Evolutionary conservation across 257 asterid genomes (phyloP), one percentile per base, ranked within the genome.

Genomic region (Jaltomata sinuosa): DNA sequence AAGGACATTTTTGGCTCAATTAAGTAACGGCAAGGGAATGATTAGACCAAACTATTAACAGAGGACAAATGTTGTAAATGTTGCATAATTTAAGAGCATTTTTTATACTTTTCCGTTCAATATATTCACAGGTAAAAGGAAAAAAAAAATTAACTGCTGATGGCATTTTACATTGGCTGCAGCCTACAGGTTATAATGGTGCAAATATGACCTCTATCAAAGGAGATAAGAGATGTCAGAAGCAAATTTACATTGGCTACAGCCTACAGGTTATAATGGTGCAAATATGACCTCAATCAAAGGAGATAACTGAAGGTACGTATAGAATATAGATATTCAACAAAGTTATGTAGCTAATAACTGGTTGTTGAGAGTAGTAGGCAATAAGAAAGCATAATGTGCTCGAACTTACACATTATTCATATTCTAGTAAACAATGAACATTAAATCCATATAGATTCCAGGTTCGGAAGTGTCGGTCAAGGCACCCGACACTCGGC

Each of bases 401-500:
- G 42, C 42, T 76, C 27, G 25, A 76, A 47, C 42, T 16, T 27
- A 45, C 61, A 45, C 61, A 45, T 27, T 49, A 25, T 47, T 27
- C 81, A 76, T 76, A 25, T 76, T 52, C 42, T 49, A 49, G 11
- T 27, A 27, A 76, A 76, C 8, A 49, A 49, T 76, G 42, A 76
- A 49, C n/a, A 76, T 25, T 76, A 76, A n/a, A 76, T 27, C 42
- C 61, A 15, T 49, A 8, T 27, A 76, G 40, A 76, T 15, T 42
- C 38, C 80, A 74, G 22, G 80, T 42, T 47, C 57, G 4, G 40
- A 72, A 72, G 55, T 72, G 80, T 25, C 6, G 22, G 14, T 86
- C 79, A 91, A 32, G 95, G 93, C 52, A 93, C 89, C 22, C 86
- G 87, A 74, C 95, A 92, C 84, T 89, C 94, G 29, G 87, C 86